phyloP scores from a whole-genome alignment of 1,284 basidiomycete genomes.

The Inonotus obliquus region DNA sequence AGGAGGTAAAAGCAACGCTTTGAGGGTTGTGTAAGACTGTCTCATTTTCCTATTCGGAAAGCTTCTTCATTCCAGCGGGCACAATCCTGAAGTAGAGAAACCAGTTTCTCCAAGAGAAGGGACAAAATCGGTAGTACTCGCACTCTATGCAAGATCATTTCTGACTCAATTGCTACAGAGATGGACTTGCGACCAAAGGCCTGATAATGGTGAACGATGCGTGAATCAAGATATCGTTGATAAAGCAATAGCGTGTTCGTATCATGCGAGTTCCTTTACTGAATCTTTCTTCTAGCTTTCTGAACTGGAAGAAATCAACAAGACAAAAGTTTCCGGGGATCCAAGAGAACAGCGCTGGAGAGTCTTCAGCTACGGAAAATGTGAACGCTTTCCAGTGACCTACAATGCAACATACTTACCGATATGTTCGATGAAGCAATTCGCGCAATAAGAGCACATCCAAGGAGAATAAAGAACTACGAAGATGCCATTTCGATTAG shows the following conservation, averaged over 20 bases:
- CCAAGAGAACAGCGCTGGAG: conserved; percentile 59
- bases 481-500: conserved; percentile 60
- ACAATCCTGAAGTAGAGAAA: background rate
- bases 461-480: conserved; percentile 55
- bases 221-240: conserved; percentile 65
- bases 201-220: conserved; percentile 30
- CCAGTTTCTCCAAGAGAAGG: background rate
- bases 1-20: conserved; percentile 24
- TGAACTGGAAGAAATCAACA: conserved; percentile 57
- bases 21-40: background rate
- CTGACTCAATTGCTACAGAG: conserved; percentile 32
- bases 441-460: conserved; percentile 46
- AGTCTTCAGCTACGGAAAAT: conserved; percentile 55
- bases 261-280: background rate
- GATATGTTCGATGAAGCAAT: conserved; percentile 40
- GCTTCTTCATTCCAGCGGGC: background rate
- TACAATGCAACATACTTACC: conserved; percentile 3
- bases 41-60: background rate
- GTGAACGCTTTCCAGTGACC: conserved; percentile 32
- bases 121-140: background rate
- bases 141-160: background rate
- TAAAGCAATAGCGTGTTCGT: conserved; percentile 38
- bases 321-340: conserved; percentile 38
- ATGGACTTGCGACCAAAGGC: conserved; percentile 56
- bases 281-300: conserved; percentile 42